Conservation (phyloP, 2,329 filamentous ascomycete species). For the Boeremia exigua region DNA sequence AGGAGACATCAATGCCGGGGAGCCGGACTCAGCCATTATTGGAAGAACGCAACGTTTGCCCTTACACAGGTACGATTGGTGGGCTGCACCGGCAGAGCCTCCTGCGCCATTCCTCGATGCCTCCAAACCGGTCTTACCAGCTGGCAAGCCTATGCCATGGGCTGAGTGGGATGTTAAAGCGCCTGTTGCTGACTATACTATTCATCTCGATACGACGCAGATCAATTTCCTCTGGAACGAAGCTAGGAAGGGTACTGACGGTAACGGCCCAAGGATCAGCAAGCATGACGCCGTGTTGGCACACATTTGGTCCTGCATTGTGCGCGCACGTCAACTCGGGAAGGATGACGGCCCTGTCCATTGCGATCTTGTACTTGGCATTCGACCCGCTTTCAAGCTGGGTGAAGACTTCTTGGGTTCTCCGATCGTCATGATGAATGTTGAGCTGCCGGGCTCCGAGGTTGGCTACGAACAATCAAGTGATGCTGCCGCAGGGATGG, state of each 20-base stretch:
- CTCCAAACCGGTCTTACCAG: background rate
- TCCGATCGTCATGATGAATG: conserved; percentile 16
- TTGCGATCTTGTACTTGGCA: conserved; percentile 17
- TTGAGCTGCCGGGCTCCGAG: conserved; percentile 8
- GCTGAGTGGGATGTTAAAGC: conserved; percentile 11
- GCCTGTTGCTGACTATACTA: conserved; percentile 6
- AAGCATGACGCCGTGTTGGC: conserved; percentile 18
- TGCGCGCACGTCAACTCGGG: conserved; percentile 12
- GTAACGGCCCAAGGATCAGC: conserved; percentile 2
- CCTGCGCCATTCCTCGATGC: conserved; percentile 1
- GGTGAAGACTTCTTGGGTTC: conserved; percentile 7
- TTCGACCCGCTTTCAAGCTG: conserved; percentile 8
- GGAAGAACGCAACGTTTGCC: background rate
- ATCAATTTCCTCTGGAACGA: background rate
- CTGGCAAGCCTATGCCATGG: conserved; percentile 12
- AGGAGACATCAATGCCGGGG: background rate
- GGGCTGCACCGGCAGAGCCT: conserved; percentile 9
- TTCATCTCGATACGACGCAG: conserved; percentile 5
- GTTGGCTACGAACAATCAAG: background rate
- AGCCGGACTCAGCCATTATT: background rate
- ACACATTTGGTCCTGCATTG: conserved; percentile 14
- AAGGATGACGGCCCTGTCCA: conserved; percentile 7
- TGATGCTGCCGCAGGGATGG: background rate
- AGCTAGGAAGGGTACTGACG: background rate
- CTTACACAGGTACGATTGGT: conserved; percentile 19